Percentiles rank a stretch among this genome's conserved stretches.
These are phyloP conservation scores for Petunia secreta DNA, from an alignment of 257 asterid species.

Conservation along the genomic window DNA sequence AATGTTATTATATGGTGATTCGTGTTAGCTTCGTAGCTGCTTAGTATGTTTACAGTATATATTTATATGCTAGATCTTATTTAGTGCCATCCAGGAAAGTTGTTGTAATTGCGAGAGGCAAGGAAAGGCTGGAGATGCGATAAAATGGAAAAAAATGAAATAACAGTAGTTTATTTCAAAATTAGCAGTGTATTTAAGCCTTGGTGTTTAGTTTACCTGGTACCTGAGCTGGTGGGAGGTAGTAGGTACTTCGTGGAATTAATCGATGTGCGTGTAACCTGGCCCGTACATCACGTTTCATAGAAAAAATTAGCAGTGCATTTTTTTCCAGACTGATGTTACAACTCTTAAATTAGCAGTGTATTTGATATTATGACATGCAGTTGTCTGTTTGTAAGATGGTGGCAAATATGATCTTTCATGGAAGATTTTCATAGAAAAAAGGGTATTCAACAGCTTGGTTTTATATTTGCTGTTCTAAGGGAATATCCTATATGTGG, in stretches of 20 bases:
- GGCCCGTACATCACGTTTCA: too few species aligned
- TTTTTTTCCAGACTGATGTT: too few species aligned
- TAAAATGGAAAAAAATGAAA: background rate
- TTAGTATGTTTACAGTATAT: background rate
- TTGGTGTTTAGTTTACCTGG: too few species aligned
- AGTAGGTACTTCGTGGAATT: too few species aligned
- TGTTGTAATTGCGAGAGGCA: background rate
- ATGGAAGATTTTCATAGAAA: background rate
- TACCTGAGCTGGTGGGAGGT: too few species aligned
- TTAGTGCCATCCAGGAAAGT: background rate
- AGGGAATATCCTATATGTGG: background rate
- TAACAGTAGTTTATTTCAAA: background rate
- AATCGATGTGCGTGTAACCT: too few species aligned
- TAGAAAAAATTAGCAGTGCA: background rate
- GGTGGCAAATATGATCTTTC: background rate
- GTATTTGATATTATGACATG: background rate
- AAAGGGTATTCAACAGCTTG: background rate
- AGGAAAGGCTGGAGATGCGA: background rate
- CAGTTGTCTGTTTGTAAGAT: background rate
- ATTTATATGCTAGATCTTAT: background rate
- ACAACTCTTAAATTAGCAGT: too few species aligned
- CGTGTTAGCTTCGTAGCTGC: background rate
- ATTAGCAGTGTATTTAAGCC: background rate
- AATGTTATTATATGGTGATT: background rate
- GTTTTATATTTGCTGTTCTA: background rate